Evolutionary conservation across 257 asterid species (phyloP).

Genomic region (Solanum bulbocastanum): DNA sequence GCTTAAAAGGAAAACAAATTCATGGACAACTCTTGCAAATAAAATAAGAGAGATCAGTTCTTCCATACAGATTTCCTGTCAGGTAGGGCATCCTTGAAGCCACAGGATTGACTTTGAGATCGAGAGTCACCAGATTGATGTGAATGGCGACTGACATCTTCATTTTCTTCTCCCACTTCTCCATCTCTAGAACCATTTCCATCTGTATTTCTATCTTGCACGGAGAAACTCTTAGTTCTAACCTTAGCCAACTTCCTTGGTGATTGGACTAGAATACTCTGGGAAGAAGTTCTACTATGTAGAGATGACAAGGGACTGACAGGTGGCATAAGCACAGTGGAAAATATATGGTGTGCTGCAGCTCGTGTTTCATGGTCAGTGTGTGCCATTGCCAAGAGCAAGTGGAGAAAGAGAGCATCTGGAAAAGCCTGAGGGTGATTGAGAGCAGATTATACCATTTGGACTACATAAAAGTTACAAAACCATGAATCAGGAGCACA

Average conservation of each 20-base stretch:
- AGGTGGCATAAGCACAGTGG: conserved; percentile 41
- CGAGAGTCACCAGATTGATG: conserved; percentile 4
- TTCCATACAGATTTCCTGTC: conserved; percentile 16
- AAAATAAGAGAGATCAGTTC: not conserved
- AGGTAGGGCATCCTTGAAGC: conserved; percentile 12
- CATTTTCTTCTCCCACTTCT: conserved; percentile 11
- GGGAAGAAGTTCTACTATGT: conserved; percentile 14
- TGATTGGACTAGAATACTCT: conserved; percentile 10
- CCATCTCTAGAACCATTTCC: conserved; percentile 9
- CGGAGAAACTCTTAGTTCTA: conserved; percentile 20
- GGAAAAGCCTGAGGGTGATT: conserved; percentile 32
- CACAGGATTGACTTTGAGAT: conserved; percentile 15
- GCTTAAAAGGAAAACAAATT: not conserved
- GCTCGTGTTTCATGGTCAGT: conserved; percentile 33
- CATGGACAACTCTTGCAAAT: not conserved
- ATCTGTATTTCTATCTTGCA: conserved; percentile 12
- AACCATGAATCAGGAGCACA: not conserved
- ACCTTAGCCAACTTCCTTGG: conserved; percentile 9
- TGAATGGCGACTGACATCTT: conserved; percentile 4
- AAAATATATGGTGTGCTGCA: conserved; percentile 37
- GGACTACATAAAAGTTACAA: not conserved
- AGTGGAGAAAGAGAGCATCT: conserved; percentile 37
- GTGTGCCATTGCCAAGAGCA: conserved; percentile 47
- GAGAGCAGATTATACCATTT: not conserved
- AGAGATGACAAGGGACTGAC: conserved; percentile 13